phyloP scores from a whole-genome alignment of 306 rosid genomes.

The Prunus fruticosa region DNA sequence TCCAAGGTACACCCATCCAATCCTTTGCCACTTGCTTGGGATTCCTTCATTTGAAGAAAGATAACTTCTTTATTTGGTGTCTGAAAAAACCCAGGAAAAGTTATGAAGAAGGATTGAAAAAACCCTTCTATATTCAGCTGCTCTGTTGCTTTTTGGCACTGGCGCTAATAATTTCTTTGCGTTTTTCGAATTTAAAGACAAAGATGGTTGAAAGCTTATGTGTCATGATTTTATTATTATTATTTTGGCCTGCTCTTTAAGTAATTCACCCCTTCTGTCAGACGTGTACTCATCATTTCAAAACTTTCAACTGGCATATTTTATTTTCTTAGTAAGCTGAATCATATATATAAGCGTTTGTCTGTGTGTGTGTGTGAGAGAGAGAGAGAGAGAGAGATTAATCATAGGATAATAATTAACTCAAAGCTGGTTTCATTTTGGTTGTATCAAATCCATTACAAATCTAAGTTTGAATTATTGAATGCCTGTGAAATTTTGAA shows the following conservation, averaged over 20 bases:
- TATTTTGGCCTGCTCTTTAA: not conserved
- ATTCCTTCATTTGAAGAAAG: not conserved
- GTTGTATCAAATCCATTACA: not conserved
- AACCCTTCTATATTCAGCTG: not conserved
- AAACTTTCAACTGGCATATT: not conserved
- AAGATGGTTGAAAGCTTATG: not conserved
- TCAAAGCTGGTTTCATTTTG: not conserved
- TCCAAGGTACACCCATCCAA: conserved; percentile 43
- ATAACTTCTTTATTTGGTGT: not conserved
- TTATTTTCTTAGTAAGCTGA: not conserved
- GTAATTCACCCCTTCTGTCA: too few relatives aligned
- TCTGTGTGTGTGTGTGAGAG: not conserved
- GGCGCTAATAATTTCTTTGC: not conserved
- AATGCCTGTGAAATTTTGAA: not conserved
- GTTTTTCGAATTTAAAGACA: not conserved
- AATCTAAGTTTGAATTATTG: not conserved
- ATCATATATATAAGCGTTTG: too few relatives aligned
- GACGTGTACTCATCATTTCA: not conserved
- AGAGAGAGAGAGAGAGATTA: not conserved
- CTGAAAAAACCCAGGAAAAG: not conserved
- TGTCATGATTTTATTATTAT: not conserved
- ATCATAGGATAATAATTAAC: not conserved
- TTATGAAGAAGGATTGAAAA: not conserved
- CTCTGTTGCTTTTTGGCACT: not conserved
- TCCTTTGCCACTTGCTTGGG: not conserved